Base-by-base conservation (phyloP, 176 grass and related monocot genomes). In the Triticum turgidum region DNA sequence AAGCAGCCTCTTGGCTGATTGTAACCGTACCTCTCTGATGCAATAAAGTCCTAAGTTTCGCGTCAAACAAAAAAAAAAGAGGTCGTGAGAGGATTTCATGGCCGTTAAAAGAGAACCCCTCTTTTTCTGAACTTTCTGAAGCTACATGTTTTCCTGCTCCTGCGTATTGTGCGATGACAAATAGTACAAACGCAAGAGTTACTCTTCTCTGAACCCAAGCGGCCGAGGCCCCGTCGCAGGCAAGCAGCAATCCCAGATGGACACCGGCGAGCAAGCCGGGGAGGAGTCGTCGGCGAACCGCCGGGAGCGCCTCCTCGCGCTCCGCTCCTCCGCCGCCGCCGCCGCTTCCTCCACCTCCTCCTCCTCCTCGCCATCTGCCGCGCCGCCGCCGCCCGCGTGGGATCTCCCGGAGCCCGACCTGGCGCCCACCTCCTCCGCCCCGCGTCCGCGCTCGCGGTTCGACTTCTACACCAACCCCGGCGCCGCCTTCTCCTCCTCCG, bases 391-490 rank as follows among this genome's bases (percentile, higher is more conserved):
- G 14, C 27, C 65, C 5, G 61, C 81, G 27, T 67, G 69, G 77
- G 61, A 61, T 65, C 85, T 91, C 85, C 89, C 89, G 37, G 82
- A 65, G 30, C 77, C 34, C 69, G 85, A 68, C 63, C 80, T 77
- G 13, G 32, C 69, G 14, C 68, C 84, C 56, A 21, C 56, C 81
- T 35, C 80, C 20, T 6, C 81, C 15, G 37, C 47, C 69, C 38
- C 81, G 15, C 76, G 37, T 11, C 37, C 61, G 5, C 38, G 62
- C 9, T 62, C 79, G 6, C 77, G 89, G 11, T 91, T 91, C 77
- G 82, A 76, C 63, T 91, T 77, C 86, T 91, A 91, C 89, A 91
- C 90, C 78, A 88, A 91, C 86, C 89, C 89, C 22, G 77, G 30
- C 70, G 89, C 89, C 3, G 89, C 87, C 77, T 92, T 89, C 52